These are phyloP conservation scores for Camellia oleifera DNA, from an alignment of 179 eudicot species.

Conservation along the genomic window DNA sequence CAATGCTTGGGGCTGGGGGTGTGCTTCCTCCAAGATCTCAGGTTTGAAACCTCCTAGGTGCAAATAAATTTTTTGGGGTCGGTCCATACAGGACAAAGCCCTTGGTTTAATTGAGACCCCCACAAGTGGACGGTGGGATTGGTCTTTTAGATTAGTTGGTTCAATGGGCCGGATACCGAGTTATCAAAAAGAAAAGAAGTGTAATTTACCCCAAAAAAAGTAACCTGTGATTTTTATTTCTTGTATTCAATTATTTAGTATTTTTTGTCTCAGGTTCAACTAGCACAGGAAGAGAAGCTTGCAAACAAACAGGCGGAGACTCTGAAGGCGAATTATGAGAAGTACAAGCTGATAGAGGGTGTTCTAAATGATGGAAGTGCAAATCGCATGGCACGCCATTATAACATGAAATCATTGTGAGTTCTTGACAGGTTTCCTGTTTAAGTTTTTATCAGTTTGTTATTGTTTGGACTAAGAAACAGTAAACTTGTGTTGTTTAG, in stretches of 20 bases:
- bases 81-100: too few relatives aligned
- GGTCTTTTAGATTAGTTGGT: too few relatives aligned
- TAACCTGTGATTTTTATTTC: neutral
- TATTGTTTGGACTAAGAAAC: neutral
- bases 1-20: too few relatives aligned
- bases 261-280: constrained; percentile 37
- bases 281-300: constrained; percentile 57
- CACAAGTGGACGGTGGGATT: too few relatives aligned
- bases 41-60: too few relatives aligned
- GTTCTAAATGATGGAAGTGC: constrained; percentile 30
- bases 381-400: constrained; percentile 32
- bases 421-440: neutral
- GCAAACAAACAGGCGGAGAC: constrained; percentile 44
- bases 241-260: neutral
- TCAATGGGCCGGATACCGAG: too few relatives aligned
- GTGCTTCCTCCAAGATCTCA: too few relatives aligned
- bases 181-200: too few relatives aligned
- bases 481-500: too few relatives aligned
- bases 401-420: constrained; percentile 18
- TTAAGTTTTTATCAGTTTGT: neutral
- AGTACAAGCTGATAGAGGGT: constrained; percentile 43
- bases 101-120: too few relatives aligned
- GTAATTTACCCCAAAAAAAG: too few relatives aligned
- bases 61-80: too few relatives aligned
- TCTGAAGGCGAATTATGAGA: constrained; percentile 43